These are phyloP conservation scores for Ampelocalamus luodianensis DNA, from an alignment of 176 grass and related monocot species.

Conservation along the genomic window DNA sequence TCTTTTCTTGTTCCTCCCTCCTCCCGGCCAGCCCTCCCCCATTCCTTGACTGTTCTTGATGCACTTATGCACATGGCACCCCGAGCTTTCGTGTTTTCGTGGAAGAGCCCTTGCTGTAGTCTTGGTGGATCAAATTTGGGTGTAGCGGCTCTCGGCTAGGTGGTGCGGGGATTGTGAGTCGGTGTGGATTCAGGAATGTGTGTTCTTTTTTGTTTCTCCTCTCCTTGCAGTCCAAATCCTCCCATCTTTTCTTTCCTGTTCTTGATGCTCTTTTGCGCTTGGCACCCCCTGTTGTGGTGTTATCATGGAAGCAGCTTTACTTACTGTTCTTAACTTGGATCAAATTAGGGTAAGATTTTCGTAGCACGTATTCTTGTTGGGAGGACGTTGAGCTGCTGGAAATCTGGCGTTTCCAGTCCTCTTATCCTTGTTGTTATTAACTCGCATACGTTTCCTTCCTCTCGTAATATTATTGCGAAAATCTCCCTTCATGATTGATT, in stretches of 20 bases:
- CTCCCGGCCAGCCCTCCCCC: not conserved
- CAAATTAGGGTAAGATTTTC: not conserved
- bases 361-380: not conserved
- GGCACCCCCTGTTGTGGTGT: not conserved
- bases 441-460: not conserved
- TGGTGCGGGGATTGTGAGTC: not conserved
- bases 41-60: not conserved
- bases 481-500: not conserved
- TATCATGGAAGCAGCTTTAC: not conserved
- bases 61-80: conserved; percentile 24
- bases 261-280: not conserved
- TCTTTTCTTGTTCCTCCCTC: not conserved
- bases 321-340: not conserved
- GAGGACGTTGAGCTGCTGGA: not conserved
- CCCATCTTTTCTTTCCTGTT: not conserved
- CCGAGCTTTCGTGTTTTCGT: not conserved
- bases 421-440: not conserved
- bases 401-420: not conserved
- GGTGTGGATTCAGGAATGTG: conserved; percentile 25
- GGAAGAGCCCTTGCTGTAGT: not conserved
- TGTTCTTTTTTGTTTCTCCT: not conserved
- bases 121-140: not conserved
- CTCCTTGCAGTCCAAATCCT: not conserved
- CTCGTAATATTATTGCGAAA: not conserved
- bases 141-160: not conserved